A percentile compares a stretch with the other conserved stretches of the same genome.
These are phyloP conservation scores for Porcisia deanei DNA, from an alignment of 208 protist species.

Conservation along the genomic window DNA sequence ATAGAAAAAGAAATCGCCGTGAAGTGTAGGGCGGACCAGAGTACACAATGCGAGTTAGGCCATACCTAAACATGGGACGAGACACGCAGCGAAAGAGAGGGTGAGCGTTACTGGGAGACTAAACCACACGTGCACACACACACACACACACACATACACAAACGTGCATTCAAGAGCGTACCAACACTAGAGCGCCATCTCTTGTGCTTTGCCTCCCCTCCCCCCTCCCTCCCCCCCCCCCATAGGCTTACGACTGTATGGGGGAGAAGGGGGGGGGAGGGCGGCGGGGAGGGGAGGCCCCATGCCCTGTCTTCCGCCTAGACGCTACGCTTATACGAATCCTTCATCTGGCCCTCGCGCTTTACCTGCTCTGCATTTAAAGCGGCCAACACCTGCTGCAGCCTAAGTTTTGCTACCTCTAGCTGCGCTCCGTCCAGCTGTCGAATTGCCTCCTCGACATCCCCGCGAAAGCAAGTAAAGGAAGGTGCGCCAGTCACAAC, in stretches of 20 bases:
- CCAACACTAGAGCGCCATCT: not conserved
- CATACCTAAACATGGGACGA: too few species aligned
- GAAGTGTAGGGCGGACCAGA: too few species aligned
- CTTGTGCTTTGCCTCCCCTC: too few species aligned
- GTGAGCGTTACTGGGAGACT: not conserved
- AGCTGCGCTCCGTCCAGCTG: constrained; percentile 33
- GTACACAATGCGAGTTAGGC: too few species aligned
- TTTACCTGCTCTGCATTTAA: constrained; percentile 10
- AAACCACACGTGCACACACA: not conserved
- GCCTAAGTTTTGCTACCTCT: constrained; percentile 34
- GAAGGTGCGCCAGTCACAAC: not conserved
- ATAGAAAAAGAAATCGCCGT: too few species aligned
- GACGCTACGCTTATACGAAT: not conserved
- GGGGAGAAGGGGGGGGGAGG: not conserved
- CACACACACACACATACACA: constrained; percentile 6
- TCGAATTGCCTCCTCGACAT: constrained; percentile 25
- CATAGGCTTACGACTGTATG: not conserved
- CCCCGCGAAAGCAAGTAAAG: constrained; percentile 26
- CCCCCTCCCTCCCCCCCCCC: too few species aligned
- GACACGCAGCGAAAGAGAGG: not conserved
- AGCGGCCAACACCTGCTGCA: constrained; percentile 30
- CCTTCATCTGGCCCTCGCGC: not conserved
- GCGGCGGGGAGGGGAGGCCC: not conserved
- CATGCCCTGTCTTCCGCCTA: not conserved
- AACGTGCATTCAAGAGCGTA: not conserved